Conservation (phyloP, 2,329 filamentous ascomycete genomes). For the Fusarium nodosum region DNA sequence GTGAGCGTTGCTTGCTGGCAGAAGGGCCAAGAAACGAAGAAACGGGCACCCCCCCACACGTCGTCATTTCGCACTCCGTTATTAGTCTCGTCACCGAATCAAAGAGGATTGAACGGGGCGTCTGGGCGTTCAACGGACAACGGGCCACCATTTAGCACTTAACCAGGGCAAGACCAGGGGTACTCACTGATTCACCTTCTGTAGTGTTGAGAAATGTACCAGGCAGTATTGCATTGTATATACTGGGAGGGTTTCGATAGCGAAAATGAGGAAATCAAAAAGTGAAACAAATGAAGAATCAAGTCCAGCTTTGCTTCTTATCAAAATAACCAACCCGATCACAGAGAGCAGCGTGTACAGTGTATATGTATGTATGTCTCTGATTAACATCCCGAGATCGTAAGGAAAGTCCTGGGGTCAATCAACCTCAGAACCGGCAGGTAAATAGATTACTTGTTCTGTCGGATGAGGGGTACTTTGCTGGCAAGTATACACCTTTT, state of each 20-base stretch:
- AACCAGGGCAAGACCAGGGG: slow-evolving; percentile 33
- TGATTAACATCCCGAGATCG: slow-evolving; percentile 21
- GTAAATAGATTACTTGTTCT: slow-evolving; percentile 12
- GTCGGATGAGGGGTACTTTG: slow-evolving; percentile 25
- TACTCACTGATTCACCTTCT: background rate
- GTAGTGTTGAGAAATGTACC: background rate
- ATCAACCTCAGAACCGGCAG: slow-evolving; percentile 9
- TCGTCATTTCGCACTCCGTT: slow-evolving; percentile 50
- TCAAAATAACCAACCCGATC: slow-evolving; percentile 20
- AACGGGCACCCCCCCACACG: slow-evolving; percentile 47
- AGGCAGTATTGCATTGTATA: background rate
- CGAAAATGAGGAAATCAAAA: background rate
- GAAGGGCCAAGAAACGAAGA: slow-evolving; percentile 40
- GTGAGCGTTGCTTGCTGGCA: slow-evolving; percentile 40
- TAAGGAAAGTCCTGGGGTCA: background rate
- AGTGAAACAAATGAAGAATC: background rate
- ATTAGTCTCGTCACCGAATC: slow-evolving; percentile 50
- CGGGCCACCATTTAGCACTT: slow-evolving; percentile 27
- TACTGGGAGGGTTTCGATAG: background rate
- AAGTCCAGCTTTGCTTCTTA: background rate
- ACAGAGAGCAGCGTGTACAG: slow-evolving; percentile 3
- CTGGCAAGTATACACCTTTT: slow-evolving; percentile 32
- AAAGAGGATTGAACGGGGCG: slow-evolving; percentile 42
- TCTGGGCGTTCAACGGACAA: slow-evolving; percentile 46
- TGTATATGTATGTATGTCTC: slow-evolving; percentile 22